Conservation (phyloP, 140 eudicot species). For the Bidens hawaiensis region DNA sequence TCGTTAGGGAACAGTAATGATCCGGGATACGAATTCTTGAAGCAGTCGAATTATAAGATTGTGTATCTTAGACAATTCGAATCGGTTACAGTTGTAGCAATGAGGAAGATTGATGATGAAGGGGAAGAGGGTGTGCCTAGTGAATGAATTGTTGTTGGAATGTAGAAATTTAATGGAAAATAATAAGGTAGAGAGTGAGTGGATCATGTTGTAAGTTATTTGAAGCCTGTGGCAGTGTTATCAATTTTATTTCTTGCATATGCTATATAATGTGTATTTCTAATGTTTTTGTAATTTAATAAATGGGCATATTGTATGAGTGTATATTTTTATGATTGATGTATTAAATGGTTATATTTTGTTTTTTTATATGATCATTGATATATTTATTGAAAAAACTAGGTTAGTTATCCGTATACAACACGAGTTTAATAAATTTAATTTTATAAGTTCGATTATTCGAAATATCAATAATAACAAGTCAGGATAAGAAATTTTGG, state of each 20-base stretch:
- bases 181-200: conserved; percentile 42
- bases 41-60: conserved; percentile 34
- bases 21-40: conserved; percentile 24
- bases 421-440: no score
- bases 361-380: neutral
- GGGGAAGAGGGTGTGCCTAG: conserved; percentile 34
- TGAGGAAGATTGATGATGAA: conserved; percentile 51
- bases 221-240: neutral
- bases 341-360: neutral
- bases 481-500: no score
- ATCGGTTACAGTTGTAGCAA: conserved; percentile 30
- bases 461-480: no score
- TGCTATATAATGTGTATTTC: neutral
- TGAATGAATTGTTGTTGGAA: conserved; percentile 61
- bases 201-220: conserved; percentile 18
- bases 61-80: conserved; percentile 51
- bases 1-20: conserved; percentile 28
- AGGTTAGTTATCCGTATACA: no score
- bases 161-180: conserved; percentile 33
- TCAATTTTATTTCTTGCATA: neutral
- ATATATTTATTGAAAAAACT: neutral
- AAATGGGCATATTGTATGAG: conserved; percentile 5
- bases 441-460: no score
- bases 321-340: neutral
- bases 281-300: neutral